phyloP scores from a whole-genome alignment of 805 yeast genomes.

The Kodamaea jinghongensis region DNA sequence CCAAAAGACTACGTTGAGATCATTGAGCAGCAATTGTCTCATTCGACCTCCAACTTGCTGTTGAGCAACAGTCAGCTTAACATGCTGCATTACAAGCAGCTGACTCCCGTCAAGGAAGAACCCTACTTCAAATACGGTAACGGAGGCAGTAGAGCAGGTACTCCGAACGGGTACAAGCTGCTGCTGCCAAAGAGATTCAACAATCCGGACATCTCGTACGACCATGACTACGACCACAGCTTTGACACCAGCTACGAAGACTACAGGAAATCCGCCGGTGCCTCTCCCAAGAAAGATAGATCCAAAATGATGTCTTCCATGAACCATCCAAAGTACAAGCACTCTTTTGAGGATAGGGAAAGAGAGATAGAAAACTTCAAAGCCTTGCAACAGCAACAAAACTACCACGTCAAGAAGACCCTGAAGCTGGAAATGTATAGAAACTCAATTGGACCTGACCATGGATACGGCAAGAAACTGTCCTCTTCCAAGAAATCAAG shows the following conservation, averaged over 20 bases:
- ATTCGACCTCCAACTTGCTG: slow-evolving; percentile 18
- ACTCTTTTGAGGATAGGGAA: slow-evolving; percentile 23
- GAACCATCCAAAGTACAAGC: slow-evolving; percentile 18
- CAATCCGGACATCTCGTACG: slow-evolving; percentile 15
- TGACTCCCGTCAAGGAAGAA: slow-evolving; percentile 12
- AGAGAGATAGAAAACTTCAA: slow-evolving; percentile 31
- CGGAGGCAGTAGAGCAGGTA: slow-evolving; percentile 9
- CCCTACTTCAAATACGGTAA: slow-evolving; percentile 4
- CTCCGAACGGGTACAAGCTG: slow-evolving; percentile 5
- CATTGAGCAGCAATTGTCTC: slow-evolving; percentile 26
- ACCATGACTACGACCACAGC: slow-evolving; percentile 19
- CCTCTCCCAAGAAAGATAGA: slow-evolving; percentile 5
- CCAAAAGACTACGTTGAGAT: slow-evolving; percentile 82
- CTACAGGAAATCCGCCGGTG: slow-evolving; percentile 2
- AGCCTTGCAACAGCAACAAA: slow-evolving; percentile 30
- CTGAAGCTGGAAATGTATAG: slow-evolving; percentile 13
- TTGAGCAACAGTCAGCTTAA: slow-evolving; percentile 14
- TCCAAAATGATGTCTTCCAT: slow-evolving; percentile 16
- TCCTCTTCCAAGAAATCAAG: slow-evolving; percentile 12
- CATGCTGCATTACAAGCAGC: slow-evolving; percentile 14
- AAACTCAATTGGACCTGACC: slow-evolving; percentile 5
- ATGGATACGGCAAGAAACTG: slow-evolving; percentile 3
- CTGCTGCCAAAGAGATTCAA: slow-evolving; percentile 12
- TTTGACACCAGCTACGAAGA: slow-evolving; percentile 25
- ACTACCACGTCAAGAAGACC: slow-evolving; percentile 23